phyloP scores from a whole-genome alignment of 1,284 basidiomycete species.

The Coniferiporia weirii region DNA sequence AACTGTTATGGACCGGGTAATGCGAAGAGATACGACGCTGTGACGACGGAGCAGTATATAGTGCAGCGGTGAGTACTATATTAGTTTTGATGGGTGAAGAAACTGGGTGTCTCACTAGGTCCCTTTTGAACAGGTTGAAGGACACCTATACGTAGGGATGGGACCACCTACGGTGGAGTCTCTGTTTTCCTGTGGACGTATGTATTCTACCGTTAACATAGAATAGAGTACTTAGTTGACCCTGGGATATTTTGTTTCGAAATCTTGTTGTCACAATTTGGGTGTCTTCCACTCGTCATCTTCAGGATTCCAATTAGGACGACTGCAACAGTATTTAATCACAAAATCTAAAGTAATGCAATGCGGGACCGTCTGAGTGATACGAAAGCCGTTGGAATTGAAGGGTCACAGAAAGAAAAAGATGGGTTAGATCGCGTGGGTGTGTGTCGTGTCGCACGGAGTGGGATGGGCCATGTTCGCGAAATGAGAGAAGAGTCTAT shows the following conservation, averaged over 20 bases:
- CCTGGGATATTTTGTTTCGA: too few species aligned
- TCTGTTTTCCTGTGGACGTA: not conserved
- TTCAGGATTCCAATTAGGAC: not conserved
- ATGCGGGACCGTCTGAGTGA: constrained; percentile 1
- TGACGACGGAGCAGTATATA: constrained; percentile 75
- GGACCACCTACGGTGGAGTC: not conserved
- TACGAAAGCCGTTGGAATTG: not conserved
- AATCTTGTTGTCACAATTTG: too few species aligned
- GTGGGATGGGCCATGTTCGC: too few species aligned
- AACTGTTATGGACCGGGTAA: constrained; percentile 47
- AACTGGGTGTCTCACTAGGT: too few species aligned
- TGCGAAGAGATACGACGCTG: constrained; percentile 54
- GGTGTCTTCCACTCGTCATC: not conserved
- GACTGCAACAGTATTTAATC: constrained; percentile 1
- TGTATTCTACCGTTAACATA: too few species aligned
- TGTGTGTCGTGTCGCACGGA: not conserved
- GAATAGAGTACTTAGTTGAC: too few species aligned
- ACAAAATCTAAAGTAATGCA: not conserved
- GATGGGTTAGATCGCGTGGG: not conserved
- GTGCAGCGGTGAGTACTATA: constrained; percentile 52
- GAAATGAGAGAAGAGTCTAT: not conserved
- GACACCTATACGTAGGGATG: not conserved
- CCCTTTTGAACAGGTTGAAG: not conserved
- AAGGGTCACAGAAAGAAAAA: not conserved
- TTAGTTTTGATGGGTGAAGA: too few species aligned